phyloP scores from a whole-genome alignment of 805 yeast species.

The Candida incommunis region DNA sequence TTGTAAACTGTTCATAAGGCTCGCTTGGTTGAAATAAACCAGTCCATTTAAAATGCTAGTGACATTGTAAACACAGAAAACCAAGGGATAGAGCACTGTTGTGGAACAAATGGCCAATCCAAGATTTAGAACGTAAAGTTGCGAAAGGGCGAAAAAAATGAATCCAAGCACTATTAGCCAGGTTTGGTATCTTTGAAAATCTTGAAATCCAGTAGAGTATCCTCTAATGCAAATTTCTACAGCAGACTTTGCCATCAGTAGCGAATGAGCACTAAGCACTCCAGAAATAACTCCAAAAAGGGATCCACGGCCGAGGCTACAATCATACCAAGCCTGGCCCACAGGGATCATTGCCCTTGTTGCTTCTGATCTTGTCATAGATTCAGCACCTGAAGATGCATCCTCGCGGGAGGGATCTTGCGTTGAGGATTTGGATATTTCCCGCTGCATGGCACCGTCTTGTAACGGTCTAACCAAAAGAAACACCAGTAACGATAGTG shows the following conservation, averaged over 20 bases:
- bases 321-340: constrained; percentile 7
- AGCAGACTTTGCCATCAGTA: constrained; percentile 71
- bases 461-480: not conserved
- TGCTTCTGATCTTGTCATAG: not conserved
- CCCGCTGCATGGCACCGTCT: not conserved
- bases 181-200: constrained; percentile 27
- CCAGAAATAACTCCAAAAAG: constrained; percentile 61
- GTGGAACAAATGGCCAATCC: constrained; percentile 63
- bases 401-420: not conserved
- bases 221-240: constrained; percentile 47
- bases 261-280: constrained; percentile 69
- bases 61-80: constrained; percentile 71
- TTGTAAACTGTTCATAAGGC: constrained; percentile 21
- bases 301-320: constrained; percentile 35
- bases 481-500: constrained; percentile 15
- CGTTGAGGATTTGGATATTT: not conserved
- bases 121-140: constrained; percentile 56
- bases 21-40: constrained; percentile 40
- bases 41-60: constrained; percentile 53
- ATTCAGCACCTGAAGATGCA: not conserved
- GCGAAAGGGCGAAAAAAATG: constrained; percentile 51
- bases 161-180: constrained; percentile 42
- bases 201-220: constrained; percentile 25
- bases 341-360: not conserved
- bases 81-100: constrained; percentile 67